These are phyloP conservation scores for Zalaria obscura DNA, from an alignment of 2,329 filamentous ascomycete genomes.

Conservation along the genomic window DNA sequence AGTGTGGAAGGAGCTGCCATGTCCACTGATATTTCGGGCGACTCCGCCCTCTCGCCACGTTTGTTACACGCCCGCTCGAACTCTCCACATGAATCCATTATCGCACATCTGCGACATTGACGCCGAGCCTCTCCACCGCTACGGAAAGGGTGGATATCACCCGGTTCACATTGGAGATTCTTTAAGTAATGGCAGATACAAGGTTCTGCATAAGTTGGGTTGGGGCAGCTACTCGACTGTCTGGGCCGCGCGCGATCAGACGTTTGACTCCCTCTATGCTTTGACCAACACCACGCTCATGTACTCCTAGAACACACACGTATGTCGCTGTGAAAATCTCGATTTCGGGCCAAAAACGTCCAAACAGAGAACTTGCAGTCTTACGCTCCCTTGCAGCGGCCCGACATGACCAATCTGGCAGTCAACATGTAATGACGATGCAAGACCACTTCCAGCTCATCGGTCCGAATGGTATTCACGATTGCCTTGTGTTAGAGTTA, in stretches of 20 bases:
- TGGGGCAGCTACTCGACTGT: conserved; percentile 22
- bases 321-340: conserved; percentile 15
- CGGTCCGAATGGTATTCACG: conserved; percentile 31
- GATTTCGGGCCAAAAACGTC: conserved; percentile 5
- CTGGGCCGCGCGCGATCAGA: conserved; percentile 22
- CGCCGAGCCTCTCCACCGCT: conserved; percentile 4
- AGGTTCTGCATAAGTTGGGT: conserved; percentile 23
- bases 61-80: too few species aligned
- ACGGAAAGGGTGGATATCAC: conserved; percentile 19
- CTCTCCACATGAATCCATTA: too few species aligned
- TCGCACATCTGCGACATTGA: neutral
- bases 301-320: neutral
- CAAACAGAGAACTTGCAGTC: conserved; percentile 9
- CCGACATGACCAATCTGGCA: conserved; percentile 7
- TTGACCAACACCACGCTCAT: too few species aligned
- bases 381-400: conserved; percentile 6
- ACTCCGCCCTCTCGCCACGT: too few species aligned
- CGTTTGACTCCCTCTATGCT: conserved; percentile 1
- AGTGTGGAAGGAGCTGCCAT: too few species aligned
- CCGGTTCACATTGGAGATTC: conserved; percentile 18
- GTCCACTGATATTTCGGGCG: too few species aligned
- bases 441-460: conserved; percentile 23
- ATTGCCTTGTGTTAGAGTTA: conserved; percentile 29
- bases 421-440: conserved; percentile 19
- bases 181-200: conserved; percentile 18